A percentile compares a stretch with the other conserved stretches of the same genome.
These are phyloP conservation scores for Beta corolliflora DNA, from an alignment of 179 eudicot genomes.

Conservation along the genomic window DNA sequence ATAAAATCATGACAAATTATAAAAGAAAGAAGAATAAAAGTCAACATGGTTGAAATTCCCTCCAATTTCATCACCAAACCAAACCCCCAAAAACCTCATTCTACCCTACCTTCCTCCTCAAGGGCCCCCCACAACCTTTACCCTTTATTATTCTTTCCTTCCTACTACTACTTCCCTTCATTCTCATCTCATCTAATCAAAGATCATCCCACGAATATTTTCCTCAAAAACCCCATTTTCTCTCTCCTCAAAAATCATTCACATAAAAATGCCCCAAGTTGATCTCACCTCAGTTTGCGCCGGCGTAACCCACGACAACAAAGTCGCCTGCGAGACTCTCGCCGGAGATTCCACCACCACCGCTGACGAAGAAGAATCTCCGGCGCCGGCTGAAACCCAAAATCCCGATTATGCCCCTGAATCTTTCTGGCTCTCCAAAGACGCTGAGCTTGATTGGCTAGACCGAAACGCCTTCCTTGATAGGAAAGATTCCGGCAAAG, in stretches of 20 bases:
- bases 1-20: too few relatives aligned
- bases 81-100: background rate
- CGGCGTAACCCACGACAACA: slow-evolving; percentile 31
- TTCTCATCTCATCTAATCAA: background rate
- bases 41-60: slow-evolving; percentile 22
- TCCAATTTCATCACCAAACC: slow-evolving; percentile 3
- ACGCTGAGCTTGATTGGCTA: slow-evolving; percentile 84
- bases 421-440: slow-evolving; percentile 73
- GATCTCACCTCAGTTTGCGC: slow-evolving; percentile 39
- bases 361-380: background rate
- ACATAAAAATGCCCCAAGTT: slow-evolving; percentile 47
- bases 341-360: background rate
- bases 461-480: slow-evolving; percentile 70
- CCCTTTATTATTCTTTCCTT: slow-evolving; percentile 16
- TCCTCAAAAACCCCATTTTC: background rate
- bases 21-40: background rate
- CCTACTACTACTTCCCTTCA: too few relatives aligned
- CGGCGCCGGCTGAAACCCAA: slow-evolving; percentile 9
- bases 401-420: slow-evolving; percentile 61
- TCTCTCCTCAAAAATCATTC: slow-evolving; percentile 14
- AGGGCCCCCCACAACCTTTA: background rate
- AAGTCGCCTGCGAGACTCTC: slow-evolving; percentile 42
- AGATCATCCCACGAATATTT: background rate
- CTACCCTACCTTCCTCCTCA: background rate
- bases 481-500: slow-evolving; percentile 71